Evolutionary conservation across 108 stramenopile genomes (phyloP), one percentile per base, ranked within the genome.

Genomic region (Ochromonas danica): DNA sequence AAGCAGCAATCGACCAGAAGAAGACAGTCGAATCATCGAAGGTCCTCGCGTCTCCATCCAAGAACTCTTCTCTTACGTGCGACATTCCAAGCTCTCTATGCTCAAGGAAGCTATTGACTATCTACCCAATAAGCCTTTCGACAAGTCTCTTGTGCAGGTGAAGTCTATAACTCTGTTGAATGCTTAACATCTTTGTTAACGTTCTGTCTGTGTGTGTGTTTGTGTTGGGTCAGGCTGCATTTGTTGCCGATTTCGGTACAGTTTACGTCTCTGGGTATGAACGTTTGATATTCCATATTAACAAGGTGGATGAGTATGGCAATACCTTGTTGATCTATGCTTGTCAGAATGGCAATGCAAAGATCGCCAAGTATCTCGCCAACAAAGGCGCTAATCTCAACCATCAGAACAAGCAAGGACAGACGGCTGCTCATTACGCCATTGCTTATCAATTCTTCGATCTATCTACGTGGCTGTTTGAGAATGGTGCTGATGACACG

Each of bases 321-420:
- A 94, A 94, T 81, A 92, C 91, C 25, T 80, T 92, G 62, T 81
- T 94, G 67, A 86, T 85, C 28, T 83, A 89, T 33, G 90, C 91
- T 14, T 91, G 90, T 30, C 93, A 94, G 74, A 94, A 90, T 40
- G 92, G 93, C 28, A 88, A 88, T 71, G 77, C 85, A 22, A 85
- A 86, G 87, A 82, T 92, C 30, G 83, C 83, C 51, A 89, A 92
- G 82, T 71, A 91, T 31, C 87, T 90, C 1, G 30, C 91, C 39
- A 61, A 79, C n/a, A 92, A 92, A 80, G 93, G 93, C 33, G 90
- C 90, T 0, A 92, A 94, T 80, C 88, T 88, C n/a, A 92, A 94
- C 71, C 93, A 94, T 77, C 91, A 93, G 85, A 94, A 93, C 86
- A 88, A 89, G 45, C 77, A 80, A 45, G 92, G 92, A 42, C 90